phyloP scores from a whole-genome alignment of 768 basidiomycete genomes.

The Galerina sulciceps region DNA sequence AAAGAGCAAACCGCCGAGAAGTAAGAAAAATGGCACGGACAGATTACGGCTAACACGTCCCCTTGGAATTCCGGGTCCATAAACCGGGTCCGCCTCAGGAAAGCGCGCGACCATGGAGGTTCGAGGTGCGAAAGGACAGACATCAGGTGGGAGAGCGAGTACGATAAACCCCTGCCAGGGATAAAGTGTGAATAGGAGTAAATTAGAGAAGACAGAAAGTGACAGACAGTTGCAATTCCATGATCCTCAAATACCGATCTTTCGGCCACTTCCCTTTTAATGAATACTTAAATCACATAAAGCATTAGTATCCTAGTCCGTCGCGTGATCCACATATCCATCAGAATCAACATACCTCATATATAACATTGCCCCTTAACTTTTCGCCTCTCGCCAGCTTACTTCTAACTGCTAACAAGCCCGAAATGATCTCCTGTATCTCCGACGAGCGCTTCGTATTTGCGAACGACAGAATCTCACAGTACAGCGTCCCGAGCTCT shows the following conservation, averaged over 20 bases:
- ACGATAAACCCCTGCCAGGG: conserved; percentile 61
- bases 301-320: background rate
- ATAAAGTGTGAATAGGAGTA: too few relatives aligned
- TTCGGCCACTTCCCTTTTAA: conserved; percentile 80
- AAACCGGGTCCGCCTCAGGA: conserved; percentile 75
- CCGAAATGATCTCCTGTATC: conserved; percentile 58
- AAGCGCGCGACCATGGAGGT: conserved; percentile 76
- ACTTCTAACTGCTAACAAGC: conserved; percentile 70
- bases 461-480: conserved; percentile 75
- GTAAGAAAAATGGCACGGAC: conserved; percentile 36
- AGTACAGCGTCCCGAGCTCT: conserved; percentile 75
- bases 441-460: conserved; percentile 57
- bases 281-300: conserved; percentile 56
- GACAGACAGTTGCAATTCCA: conserved; percentile 69
- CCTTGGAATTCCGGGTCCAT: conserved; percentile 84
- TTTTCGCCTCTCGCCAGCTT: conserved; percentile 70
- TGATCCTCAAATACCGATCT: conserved; percentile 69
- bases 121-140: conserved; percentile 76
- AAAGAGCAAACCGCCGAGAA: background rate
- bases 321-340: background rate
- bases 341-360: conserved; percentile 55
- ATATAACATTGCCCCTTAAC: conserved; percentile 60
- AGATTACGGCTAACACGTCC: conserved; percentile 82
- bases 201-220: too few relatives aligned
- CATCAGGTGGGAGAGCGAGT: conserved; percentile 72